phyloP scores from a whole-genome alignment of 495 filamentous ascomycete species.

The Podospora anserina region DNA sequence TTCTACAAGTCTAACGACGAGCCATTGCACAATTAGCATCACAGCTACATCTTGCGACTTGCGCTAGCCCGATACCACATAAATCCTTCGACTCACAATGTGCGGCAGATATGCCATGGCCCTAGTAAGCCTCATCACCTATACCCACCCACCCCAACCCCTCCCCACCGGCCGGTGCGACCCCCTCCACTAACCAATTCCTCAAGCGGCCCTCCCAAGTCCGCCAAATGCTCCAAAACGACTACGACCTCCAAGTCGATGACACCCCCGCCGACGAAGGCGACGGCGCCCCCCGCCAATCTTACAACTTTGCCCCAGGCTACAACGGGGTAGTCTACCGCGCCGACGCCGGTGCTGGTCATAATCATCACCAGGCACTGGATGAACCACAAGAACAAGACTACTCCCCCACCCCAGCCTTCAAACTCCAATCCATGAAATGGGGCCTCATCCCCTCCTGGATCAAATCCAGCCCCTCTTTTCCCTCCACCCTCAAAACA shows the following conservation, averaged over 20 bases:
- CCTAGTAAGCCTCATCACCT: slow-evolving; percentile 54
- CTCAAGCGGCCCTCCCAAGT: slow-evolving; percentile 61
- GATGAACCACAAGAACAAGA: slow-evolving; percentile 18
- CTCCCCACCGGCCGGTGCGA: not conserved
- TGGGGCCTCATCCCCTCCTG: slow-evolving; percentile 61
- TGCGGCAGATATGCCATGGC: slow-evolving; percentile 83
- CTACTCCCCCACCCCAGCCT: slow-evolving; percentile 38
- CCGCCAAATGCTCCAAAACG: slow-evolving; percentile 63
- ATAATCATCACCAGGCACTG: slow-evolving; percentile 20
- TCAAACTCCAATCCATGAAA: slow-evolving; percentile 87
- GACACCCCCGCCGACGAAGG: slow-evolving; percentile 68
- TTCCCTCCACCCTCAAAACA: slow-evolving; percentile 71
- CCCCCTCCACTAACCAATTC: not conserved
- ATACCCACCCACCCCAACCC: not conserved
- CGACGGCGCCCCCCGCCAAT: slow-evolving; percentile 60
- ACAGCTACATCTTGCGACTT: not conserved
- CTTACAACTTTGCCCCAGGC: slow-evolving; percentile 91
- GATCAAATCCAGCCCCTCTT: slow-evolving; percentile 53
- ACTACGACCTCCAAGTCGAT: slow-evolving; percentile 67
- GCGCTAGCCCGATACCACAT: not conserved
- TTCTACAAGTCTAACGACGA: not conserved
- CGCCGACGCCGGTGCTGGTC: slow-evolving; percentile 57
- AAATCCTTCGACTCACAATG: slow-evolving; percentile 47
- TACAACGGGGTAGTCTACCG: slow-evolving; percentile 84
- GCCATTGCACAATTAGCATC: not conserved